Evolutionary conservation across 768 basidiomycete species (phyloP).

Genomic region (Boletus subparvulus): DNA sequence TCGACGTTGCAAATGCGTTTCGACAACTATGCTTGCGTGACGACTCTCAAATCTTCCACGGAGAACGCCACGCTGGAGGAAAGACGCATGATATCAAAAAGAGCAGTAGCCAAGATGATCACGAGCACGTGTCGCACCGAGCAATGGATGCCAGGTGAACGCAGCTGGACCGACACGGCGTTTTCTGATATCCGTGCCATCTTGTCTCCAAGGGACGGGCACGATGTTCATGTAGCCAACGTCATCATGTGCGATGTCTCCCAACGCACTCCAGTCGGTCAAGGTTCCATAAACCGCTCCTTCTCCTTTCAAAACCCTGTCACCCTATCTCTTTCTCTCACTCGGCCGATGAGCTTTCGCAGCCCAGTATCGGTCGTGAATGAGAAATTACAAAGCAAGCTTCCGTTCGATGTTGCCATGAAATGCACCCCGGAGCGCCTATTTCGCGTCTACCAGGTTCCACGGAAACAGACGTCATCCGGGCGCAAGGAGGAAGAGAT

Average conservation of each 20-base stretch:
- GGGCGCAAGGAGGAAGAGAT: background rate
- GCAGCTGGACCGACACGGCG: conserved; percentile 21
- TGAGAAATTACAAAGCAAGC: conserved; percentile 2
- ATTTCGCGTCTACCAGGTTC: conserved; percentile 22
- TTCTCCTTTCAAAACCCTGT: conserved; percentile 19
- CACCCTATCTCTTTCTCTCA: conserved; percentile 5
- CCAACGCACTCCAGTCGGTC: background rate
- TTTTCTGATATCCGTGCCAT: conserved; percentile 21
- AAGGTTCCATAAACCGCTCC: conserved; percentile 6
- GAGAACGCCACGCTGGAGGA: conserved; percentile 8
- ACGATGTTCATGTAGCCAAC: conserved; percentile 4
- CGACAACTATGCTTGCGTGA: conserved; percentile 39
- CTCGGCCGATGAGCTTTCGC: conserved; percentile 10
- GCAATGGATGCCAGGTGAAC: conserved; percentile 28
- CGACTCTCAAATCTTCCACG: conserved; percentile 24
- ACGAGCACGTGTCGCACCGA: conserved; percentile 15
- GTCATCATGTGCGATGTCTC: conserved; percentile 28
- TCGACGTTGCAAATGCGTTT: conserved; percentile 33
- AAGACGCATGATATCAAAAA: conserved; percentile 24
- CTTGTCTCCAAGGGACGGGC: conserved; percentile 8
- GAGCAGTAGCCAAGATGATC: conserved; percentile 20
- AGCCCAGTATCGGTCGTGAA: conserved; percentile 8
- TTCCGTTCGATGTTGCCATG: conserved; percentile 19
- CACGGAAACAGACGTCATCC: background rate
- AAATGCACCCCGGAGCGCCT: conserved; percentile 15